These are phyloP conservation scores for Candida methanosorbosa DNA, from an alignment of 805 yeast genomes.

Conservation along the genomic window DNA sequence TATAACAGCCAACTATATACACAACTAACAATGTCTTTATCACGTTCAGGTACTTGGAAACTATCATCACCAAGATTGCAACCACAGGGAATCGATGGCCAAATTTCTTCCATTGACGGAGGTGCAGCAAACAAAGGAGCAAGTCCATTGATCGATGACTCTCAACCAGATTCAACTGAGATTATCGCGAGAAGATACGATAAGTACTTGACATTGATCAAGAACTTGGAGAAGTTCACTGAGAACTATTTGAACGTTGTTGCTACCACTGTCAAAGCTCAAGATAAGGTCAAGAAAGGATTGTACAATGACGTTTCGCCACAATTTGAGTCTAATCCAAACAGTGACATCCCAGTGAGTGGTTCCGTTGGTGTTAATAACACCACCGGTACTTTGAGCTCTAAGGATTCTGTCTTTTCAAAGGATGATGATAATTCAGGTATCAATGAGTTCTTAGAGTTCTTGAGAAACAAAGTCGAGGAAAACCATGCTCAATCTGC, in stretches of 20 bases:
- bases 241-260: slow-evolving; percentile 18
- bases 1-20: no score
- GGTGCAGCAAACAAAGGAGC: slow-evolving; percentile 1
- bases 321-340: slow-evolving; percentile 21
- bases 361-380: slow-evolving; percentile 12
- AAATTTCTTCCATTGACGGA: not conserved
- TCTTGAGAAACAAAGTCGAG: slow-evolving; percentile 20
- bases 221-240: slow-evolving; percentile 15
- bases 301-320: slow-evolving; percentile 14
- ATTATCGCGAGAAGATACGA: slow-evolving; percentile 18
- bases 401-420: not conserved
- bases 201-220: slow-evolving; percentile 18
- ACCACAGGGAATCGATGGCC: not conserved
- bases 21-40: no score
- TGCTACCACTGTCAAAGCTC: slow-evolving; percentile 11
- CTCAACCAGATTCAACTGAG: slow-evolving; percentile 18
- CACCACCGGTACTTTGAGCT: not conserved
- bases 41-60: slow-evolving; percentile 8
- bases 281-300: slow-evolving; percentile 17
- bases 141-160: slow-evolving; percentile 5
- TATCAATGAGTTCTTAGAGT: slow-evolving; percentile 20
- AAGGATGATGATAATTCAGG: slow-evolving; percentile 3
- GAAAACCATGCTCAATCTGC: slow-evolving; percentile 23
- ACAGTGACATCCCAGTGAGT: slow-evolving; percentile 13
- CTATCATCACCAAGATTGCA: slow-evolving; percentile 1